Evolutionary conservation across 2,329 filamentous ascomycete genomes (phyloP).

Genomic region (Nigrospora sphaerica): DNA sequence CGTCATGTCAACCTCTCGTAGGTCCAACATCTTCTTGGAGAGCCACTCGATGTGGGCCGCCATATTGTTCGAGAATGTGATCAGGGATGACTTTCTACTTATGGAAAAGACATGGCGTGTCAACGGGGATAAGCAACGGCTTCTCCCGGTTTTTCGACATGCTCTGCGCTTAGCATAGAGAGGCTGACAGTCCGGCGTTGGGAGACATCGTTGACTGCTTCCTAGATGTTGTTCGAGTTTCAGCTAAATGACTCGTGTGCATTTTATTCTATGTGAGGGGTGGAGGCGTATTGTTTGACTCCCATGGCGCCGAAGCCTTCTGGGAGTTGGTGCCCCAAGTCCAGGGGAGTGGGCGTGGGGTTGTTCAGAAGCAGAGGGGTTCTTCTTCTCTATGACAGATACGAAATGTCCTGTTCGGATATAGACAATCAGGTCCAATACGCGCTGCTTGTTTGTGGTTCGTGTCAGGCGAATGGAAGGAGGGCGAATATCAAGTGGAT

Average conservation of each 20-base stretch:
- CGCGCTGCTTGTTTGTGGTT: too few relatives aligned
- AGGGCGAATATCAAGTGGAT: too few relatives aligned
- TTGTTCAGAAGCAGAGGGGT: too few relatives aligned
- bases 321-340: background rate
- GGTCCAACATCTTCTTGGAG: constrained; percentile 25
- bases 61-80: background rate
- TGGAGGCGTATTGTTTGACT: constrained; percentile 4
- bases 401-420: background rate
- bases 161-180: constrained; percentile 12
- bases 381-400: too few relatives aligned
- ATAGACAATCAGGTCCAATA: background rate
- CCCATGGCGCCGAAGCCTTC: background rate
- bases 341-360: too few relatives aligned
- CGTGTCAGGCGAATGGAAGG: too few relatives aligned
- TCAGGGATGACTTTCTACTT: background rate
- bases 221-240: background rate
- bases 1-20: constrained; percentile 9
- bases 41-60: constrained; percentile 13
- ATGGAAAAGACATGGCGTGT: constrained; percentile 10
- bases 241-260: constrained; percentile 7
- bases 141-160: constrained; percentile 10
- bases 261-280: background rate
- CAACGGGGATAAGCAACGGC: constrained; percentile 17
- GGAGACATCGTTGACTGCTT: constrained; percentile 6
- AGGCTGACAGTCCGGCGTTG: constrained; percentile 8